phyloP scores from a whole-genome alignment of 2,329 filamentous ascomycete genomes.

The Aspergillus vadensis region DNA sequence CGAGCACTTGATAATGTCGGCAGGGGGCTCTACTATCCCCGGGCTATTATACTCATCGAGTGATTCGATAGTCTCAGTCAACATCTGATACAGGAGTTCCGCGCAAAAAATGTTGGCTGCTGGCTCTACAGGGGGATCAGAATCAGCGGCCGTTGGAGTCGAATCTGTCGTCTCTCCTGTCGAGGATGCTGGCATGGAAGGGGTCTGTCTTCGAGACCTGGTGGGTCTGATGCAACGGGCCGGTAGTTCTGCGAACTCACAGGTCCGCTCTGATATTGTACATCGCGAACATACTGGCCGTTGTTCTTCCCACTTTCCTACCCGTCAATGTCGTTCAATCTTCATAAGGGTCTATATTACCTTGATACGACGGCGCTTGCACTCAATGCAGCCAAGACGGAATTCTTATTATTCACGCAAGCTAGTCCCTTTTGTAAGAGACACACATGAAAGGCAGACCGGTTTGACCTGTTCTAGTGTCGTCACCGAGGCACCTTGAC shows the following conservation, averaged over 20 bases:
- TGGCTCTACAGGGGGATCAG: background rate
- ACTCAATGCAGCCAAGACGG: conserved; percentile 37
- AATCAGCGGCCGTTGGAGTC: background rate
- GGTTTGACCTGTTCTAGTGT: too few relatives aligned
- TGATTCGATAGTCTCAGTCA: conserved; percentile 9
- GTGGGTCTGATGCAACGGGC: background rate
- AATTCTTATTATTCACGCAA: conserved; percentile 23
- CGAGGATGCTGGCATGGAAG: background rate
- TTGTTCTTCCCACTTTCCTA: conserved; percentile 33
- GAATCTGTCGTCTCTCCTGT: too few relatives aligned
- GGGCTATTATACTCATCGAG: background rate
- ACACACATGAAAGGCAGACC: too few relatives aligned
- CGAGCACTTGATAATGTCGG: background rate
- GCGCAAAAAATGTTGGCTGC: conserved; percentile 31
- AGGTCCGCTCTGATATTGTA: conserved; percentile 17
- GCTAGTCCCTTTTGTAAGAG: too few relatives aligned
- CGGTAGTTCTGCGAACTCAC: conserved; percentile 10
- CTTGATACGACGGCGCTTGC: conserved; percentile 43
- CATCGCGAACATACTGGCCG: conserved; percentile 35
- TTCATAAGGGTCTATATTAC: conserved; percentile 17
- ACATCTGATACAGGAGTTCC: conserved; percentile 30
- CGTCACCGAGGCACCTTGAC: too few relatives aligned
- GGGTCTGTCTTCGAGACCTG: background rate
- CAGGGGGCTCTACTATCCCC: background rate
- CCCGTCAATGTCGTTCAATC: too few relatives aligned